A percentile compares a stretch with the other conserved stretches of the same genome.
phyloP scores from a whole-genome alignment of 2,329 filamentous ascomycete species.

The Zymoseptoria crescenta region DNA sequence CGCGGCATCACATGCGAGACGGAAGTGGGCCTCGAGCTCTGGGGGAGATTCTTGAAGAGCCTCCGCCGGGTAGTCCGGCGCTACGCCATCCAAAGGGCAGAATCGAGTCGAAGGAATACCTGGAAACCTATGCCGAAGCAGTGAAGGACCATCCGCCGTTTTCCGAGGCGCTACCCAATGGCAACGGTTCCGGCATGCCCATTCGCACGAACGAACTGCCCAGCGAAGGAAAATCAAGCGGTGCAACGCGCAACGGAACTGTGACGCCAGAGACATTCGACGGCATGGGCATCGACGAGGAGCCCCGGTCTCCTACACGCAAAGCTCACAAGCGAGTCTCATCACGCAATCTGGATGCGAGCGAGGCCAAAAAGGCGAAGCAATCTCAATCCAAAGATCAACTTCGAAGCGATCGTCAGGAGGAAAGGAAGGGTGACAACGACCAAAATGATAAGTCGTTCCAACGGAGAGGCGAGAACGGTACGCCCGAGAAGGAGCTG shows the following conservation, averaged over 20 bases:
- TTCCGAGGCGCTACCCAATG: conserved; percentile 13
- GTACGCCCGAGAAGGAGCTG: conserved; percentile 6
- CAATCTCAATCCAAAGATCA: background rate
- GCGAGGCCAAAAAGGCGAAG: conserved; percentile 9
- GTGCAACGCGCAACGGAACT: conserved; percentile 1
- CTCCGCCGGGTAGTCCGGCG: conserved; percentile 24
- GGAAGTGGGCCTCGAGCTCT: conserved; percentile 27
- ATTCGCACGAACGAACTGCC: conserved; percentile 3
- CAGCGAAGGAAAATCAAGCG: background rate
- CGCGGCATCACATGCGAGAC: conserved; percentile 19
- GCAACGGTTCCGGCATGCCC: conserved; percentile 14
- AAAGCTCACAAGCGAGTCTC: conserved; percentile 24
- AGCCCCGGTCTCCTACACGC: conserved; percentile 21
- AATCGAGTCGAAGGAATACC: conserved; percentile 18
- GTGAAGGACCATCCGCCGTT: conserved; percentile 16
- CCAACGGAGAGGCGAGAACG: conserved; percentile 4
- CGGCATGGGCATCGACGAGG: conserved; percentile 24
- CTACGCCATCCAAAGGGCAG: conserved; percentile 24
- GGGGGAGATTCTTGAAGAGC: conserved; percentile 23
- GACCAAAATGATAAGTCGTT: background rate
- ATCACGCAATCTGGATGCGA: conserved; percentile 18
- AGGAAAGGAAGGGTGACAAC: background rate
- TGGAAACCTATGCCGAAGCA: conserved; percentile 19
- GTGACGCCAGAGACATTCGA: conserved; percentile 20
- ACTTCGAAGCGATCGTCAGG: background rate